phyloP scores from a whole-genome alignment of 1,284 basidiomycete genomes.

The Irpex sp. region DNA sequence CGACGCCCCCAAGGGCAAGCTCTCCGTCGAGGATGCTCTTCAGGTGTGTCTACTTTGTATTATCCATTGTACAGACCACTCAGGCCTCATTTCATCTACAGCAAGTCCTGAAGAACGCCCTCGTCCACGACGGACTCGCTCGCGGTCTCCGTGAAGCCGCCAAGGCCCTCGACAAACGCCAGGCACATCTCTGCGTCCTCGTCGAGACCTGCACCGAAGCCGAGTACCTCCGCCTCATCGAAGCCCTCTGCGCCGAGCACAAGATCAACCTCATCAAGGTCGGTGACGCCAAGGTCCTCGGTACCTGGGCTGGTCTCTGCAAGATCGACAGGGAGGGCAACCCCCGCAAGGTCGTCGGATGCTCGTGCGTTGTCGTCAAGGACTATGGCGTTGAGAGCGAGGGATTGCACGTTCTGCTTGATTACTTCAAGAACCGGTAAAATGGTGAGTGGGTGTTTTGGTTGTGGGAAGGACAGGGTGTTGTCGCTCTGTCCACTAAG shows the following conservation, averaged over 20 bases:
- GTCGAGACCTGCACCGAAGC: conserved; percentile 99
- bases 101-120: conserved; percentile 94
- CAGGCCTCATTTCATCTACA: conserved; percentile 23
- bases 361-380: conserved; percentile 97
- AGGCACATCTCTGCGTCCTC: conserved; percentile 98
- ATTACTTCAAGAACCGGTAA: conserved; percentile 93
- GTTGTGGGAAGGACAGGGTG: background rate
- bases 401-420: conserved; percentile 94
- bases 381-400: conserved; percentile 96
- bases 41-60: conserved; percentile 51
- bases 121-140: conserved; percentile 97
- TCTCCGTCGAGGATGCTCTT: conserved; percentile 97
- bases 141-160: conserved; percentile 97
- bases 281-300: conserved; percentile 94
- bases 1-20: conserved; percentile 88
- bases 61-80: conserved; percentile 2
- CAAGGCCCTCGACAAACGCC: conserved; percentile 97
- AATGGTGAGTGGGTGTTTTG: conserved; percentile 26
- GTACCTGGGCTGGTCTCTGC: conserved; percentile 98
- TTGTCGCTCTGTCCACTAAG: conserved; percentile 13
- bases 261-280: conserved; percentile 99
- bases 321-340: conserved; percentile 99
- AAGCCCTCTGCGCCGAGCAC: conserved; percentile 98
- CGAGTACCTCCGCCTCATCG: conserved; percentile 99
- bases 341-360: conserved; percentile 94